Evolutionary conservation across 768 basidiomycete genomes (phyloP).

Genomic region (Hygrocybe coccinea): DNA sequence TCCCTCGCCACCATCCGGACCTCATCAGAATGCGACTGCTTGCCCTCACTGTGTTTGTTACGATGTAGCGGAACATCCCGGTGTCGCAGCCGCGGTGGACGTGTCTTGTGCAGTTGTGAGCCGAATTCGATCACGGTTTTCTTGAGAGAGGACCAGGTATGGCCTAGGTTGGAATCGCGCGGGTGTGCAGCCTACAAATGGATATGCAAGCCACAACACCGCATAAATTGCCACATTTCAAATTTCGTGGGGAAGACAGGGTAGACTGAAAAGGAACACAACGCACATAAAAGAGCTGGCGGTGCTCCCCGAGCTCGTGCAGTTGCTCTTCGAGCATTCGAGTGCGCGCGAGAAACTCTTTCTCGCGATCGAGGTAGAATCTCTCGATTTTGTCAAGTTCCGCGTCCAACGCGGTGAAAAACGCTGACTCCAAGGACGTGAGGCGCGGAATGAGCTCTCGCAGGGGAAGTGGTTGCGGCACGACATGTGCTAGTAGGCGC

Average conservation of each 20-base stretch:
- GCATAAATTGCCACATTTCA: background rate
- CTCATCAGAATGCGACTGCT: background rate
- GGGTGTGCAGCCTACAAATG: background rate
- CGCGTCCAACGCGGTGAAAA: constrained; percentile 71
- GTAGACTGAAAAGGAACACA: background rate
- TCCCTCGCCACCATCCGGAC: background rate
- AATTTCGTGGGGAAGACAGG: background rate
- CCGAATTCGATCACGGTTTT: background rate
- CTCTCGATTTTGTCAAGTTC: constrained; percentile 82
- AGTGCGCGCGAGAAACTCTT: constrained; percentile 49
- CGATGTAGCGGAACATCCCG: background rate
- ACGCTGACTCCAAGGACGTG: constrained; percentile 56
- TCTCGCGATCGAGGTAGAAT: constrained; percentile 74
- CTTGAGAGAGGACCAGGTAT: background rate
- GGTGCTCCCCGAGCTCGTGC: constrained; percentile 66
- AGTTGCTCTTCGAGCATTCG: constrained; percentile 61
- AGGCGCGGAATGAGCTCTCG: constrained; percentile 51
- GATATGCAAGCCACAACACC: background rate
- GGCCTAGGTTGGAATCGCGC: background rate
- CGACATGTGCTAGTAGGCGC: background rate
- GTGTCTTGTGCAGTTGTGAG: background rate
- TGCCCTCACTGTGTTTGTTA: background rate
- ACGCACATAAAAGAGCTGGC: constrained; percentile 52
- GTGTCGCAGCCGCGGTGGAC: background rate
- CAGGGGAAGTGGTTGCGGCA: constrained; percentile 31